phyloP scores from a whole-genome alignment of 129 eudicot genomes.

The Apium graveolens region DNA sequence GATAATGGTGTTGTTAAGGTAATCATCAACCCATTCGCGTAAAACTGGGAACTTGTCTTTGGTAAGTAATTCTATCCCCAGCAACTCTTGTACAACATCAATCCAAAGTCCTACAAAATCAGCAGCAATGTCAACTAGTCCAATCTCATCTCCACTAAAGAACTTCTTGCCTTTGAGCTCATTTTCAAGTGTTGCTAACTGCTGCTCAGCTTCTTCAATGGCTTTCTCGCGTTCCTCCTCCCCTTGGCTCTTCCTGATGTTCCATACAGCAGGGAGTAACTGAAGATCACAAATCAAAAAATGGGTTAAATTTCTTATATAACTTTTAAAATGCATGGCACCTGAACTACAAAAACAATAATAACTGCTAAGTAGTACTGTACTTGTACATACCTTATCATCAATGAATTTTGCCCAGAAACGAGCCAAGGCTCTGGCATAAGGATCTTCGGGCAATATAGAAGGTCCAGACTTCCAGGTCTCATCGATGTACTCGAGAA shows the following conservation, averaged over 20 bases:
- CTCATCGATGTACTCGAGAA: conserved; percentile 38
- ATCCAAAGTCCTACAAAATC: conserved; percentile 19
- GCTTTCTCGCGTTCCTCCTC: conserved; percentile 24
- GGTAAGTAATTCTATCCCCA: conserved; percentile 7
- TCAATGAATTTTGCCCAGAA: conserved; percentile 40
- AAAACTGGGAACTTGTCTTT: conserved; percentile 9
- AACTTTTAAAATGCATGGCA: not conserved
- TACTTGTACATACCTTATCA: conserved; percentile 18
- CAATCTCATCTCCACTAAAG: conserved; percentile 8
- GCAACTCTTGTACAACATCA: conserved; percentile 4
- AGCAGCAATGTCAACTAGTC: conserved; percentile 24
- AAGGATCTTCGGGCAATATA: conserved; percentile 26
- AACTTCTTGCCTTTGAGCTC: conserved; percentile 28
- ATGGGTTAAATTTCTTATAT: not conserved
- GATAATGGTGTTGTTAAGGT: conserved; percentile 5
- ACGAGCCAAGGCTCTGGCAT: conserved; percentile 27
- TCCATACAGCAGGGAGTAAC: conserved; percentile 23
- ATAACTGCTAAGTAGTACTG: not conserved
- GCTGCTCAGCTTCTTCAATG: conserved; percentile 18
- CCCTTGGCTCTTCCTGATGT: conserved; percentile 12
- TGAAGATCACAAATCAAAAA: not conserved
- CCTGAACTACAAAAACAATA: not conserved
- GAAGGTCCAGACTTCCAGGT: conserved; percentile 18
- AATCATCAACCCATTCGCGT: conserved; percentile 17
- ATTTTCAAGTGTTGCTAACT: conserved; percentile 14